Percentiles rank a stretch among this genome's conserved stretches.
phyloP scores from a whole-genome alignment of 192 early-diverging fungal genomes.

The Rhizoclosmatium sp. region DNA sequence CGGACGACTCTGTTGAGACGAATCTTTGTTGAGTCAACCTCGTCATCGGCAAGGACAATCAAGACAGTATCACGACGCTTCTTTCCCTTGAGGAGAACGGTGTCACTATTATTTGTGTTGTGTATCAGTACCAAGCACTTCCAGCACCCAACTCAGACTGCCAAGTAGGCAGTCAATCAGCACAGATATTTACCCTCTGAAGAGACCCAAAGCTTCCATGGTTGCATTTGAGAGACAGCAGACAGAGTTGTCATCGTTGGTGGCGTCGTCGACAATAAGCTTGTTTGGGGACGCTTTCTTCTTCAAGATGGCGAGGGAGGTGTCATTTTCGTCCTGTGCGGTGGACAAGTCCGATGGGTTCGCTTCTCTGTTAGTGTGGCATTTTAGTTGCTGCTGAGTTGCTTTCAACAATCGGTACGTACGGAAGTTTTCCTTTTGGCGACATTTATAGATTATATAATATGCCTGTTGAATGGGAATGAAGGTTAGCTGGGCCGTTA shows the following conservation, averaged over 20 bases:
- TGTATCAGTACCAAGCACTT: neutral
- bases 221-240: constrained; percentile 87
- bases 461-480: neutral
- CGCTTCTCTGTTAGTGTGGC: constrained; percentile 38
- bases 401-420: neutral
- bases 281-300: constrained; percentile 98
- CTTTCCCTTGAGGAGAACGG: constrained; percentile 96
- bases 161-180: neutral
- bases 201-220: constrained; percentile 91
- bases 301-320: constrained; percentile 94
- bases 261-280: constrained; percentile 96
- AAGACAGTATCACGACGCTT: constrained; percentile 97
- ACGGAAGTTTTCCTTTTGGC: constrained; percentile 35
- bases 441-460: constrained; percentile 16
- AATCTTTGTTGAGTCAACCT: constrained; percentile 91
- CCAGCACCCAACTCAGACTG: neutral
- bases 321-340: constrained; percentile 71
- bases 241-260: constrained; percentile 98
- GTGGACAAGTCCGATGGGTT: constrained; percentile 52
- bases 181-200: constrained; percentile 70
- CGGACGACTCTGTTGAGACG: constrained; percentile 95
- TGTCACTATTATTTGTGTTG: constrained; percentile 64
- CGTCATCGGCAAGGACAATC: constrained; percentile 91
- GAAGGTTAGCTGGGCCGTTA: neutral
- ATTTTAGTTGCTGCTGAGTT: neutral